A percentile compares a stretch with the other conserved stretches of the same genome.
Evolutionary conservation across 176 grass and related monocot genomes (phyloP).

Genomic region (Oryza nivara): DNA sequence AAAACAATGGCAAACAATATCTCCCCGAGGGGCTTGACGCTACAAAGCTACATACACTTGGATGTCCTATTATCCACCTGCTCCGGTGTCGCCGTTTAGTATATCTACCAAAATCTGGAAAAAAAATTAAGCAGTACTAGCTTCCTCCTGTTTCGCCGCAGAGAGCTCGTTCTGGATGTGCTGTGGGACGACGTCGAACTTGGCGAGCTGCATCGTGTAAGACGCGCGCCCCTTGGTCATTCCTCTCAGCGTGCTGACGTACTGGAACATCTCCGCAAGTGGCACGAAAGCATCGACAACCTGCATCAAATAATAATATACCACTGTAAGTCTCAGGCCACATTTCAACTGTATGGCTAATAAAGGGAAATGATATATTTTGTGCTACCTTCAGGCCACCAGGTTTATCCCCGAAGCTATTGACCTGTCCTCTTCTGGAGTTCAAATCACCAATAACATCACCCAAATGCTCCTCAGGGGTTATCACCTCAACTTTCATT

Average conservation of each 20-base stretch:
- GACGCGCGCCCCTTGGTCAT: slow-evolving; percentile 95
- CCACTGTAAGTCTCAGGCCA: slow-evolving; percentile 11
- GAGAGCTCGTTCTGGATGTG: slow-evolving; percentile 87
- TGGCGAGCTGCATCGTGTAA: slow-evolving; percentile 92
- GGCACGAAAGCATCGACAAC: slow-evolving; percentile 87
- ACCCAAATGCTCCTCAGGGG: slow-evolving; percentile 96
- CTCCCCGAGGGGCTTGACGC: slow-evolving; percentile 23
- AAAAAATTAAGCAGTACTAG: slow-evolving; percentile 57
- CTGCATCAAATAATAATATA: slow-evolving; percentile 38
- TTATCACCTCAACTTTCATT: slow-evolving; percentile 96
- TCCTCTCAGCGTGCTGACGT: slow-evolving; percentile 84
- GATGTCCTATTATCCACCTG: slow-evolving; percentile 47
- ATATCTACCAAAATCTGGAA: slow-evolving; percentile 37
- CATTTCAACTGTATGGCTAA: slow-evolving; percentile 4
- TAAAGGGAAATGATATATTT: slow-evolving; percentile 16
- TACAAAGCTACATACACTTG: slow-evolving; percentile 54
- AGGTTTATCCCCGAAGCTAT: slow-evolving; percentile 89
- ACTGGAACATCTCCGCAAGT: slow-evolving; percentile 97
- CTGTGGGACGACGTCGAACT: slow-evolving; percentile 86
- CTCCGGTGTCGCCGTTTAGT: slow-evolving; percentile 20
- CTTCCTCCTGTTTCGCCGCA: slow-evolving; percentile 62
- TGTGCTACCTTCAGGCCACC: slow-evolving; percentile 92
- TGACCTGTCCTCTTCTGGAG: slow-evolving; percentile 95
- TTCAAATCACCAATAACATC: slow-evolving; percentile 99
- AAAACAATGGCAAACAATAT: slow-evolving; percentile 59